phyloP scores from a whole-genome alignment of 495 filamentous ascomycete genomes.

The Parachaetomium inaequale region DNA sequence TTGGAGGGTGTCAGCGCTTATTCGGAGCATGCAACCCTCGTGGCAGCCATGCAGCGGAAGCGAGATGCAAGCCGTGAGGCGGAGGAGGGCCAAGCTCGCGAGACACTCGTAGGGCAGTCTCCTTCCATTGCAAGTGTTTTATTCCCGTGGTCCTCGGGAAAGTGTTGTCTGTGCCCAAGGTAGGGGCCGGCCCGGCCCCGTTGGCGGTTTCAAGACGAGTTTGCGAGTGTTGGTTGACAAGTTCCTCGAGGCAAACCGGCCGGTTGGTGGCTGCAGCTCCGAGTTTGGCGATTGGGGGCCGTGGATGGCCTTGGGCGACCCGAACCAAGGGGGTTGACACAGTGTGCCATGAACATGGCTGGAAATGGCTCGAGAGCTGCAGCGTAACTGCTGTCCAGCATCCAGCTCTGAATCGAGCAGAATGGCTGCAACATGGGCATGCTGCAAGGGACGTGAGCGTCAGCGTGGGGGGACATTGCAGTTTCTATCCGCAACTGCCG shows the following conservation, averaged over 20 bases:
- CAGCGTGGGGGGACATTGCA: background rate
- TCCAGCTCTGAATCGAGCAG: background rate
- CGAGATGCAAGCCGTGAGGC: conserved; percentile 7
- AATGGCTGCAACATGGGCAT: background rate
- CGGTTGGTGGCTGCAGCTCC: no score
- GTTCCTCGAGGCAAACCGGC: no score
- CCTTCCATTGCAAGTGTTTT: no score
- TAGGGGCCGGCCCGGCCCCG: no score
- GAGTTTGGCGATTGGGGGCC: no score
- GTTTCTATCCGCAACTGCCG: background rate
- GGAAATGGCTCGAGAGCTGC: background rate
- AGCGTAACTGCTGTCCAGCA: background rate
- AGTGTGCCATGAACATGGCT: background rate
- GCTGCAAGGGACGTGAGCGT: background rate
- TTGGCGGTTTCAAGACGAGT: no score
- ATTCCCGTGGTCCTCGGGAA: no score
- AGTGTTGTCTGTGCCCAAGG: no score
- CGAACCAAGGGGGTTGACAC: background rate
- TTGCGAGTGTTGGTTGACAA: no score
- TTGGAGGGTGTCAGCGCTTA: conserved; percentile 16
- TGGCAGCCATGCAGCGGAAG: conserved; percentile 10
- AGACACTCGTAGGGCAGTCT: no score
- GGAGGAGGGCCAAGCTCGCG: background rate
- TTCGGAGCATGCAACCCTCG: conserved; percentile 12
- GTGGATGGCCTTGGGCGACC: no score